A percentile compares a stretch with the other conserved stretches of the same genome.
Conservation (phyloP, 1,284 basidiomycete species). For the Afroboletus lepidellus region DNA sequence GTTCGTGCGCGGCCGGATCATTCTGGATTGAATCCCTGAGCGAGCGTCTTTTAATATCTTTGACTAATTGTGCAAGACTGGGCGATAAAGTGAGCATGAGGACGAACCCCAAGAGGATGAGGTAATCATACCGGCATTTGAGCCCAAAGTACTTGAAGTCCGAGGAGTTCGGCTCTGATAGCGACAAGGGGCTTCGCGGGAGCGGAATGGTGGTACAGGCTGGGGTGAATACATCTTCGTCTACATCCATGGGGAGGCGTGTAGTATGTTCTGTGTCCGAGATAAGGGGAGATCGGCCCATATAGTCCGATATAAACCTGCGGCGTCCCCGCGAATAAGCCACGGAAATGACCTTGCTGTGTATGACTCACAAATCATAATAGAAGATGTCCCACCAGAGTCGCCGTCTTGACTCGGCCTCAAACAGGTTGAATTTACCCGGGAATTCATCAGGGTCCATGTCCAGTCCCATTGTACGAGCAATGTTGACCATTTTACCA, state of each 20-base stretch:
- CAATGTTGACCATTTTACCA: slow-evolving; percentile 66
- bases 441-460: slow-evolving; percentile 58
- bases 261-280: slow-evolving; percentile 35
- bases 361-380: slow-evolving; percentile 61
- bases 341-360: slow-evolving; percentile 1
- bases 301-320: slow-evolving; percentile 67
- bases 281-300: slow-evolving; percentile 59
- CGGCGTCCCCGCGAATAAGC: slow-evolving; percentile 9
- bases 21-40: slow-evolving; percentile 38
- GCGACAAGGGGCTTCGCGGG: slow-evolving; percentile 31
- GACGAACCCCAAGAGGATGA: neutral
- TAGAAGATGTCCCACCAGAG: slow-evolving; percentile 76
- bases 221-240: slow-evolving; percentile 50
- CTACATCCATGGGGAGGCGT: slow-evolving; percentile 41
- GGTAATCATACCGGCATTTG: slow-evolving; percentile 45
- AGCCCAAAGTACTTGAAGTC: slow-evolving; percentile 44
- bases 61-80: slow-evolving; percentile 49
- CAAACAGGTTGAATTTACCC: slow-evolving; percentile 43
- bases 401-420: slow-evolving; percentile 58
- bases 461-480: slow-evolving; percentile 61
- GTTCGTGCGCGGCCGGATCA: slow-evolving; percentile 30
- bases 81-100: slow-evolving; percentile 7
- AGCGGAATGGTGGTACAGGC: slow-evolving; percentile 44
- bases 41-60: slow-evolving; percentile 46
- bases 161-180: slow-evolving; percentile 28